A percentile compares a stretch with the other conserved stretches of the same genome.
These are phyloP conservation scores for Umbilicus rupestris DNA, from an alignment of 164 flowering plant species.

Conservation along the genomic window DNA sequence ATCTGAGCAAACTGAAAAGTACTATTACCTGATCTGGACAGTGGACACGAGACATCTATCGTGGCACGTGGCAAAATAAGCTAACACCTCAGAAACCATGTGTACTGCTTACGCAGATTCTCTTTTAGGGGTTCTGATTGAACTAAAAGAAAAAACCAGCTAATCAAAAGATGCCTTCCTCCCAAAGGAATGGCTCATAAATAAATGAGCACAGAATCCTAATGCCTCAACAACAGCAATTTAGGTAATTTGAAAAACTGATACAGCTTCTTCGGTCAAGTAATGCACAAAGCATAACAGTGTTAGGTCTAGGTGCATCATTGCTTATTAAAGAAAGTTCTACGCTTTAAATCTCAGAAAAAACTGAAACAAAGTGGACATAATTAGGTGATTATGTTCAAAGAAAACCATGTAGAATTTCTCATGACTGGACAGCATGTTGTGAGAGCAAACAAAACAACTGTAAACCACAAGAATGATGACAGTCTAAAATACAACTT, in stretches of 20 bases:
- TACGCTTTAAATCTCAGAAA: neutral
- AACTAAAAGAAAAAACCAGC: slow-evolving; percentile 3
- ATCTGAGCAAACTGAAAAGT: slow-evolving; percentile 4
- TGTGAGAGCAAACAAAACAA: neutral
- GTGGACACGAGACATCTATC: neutral
- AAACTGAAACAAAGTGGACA: neutral
- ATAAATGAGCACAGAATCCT: neutral
- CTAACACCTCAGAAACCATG: neutral
- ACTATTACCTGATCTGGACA: neutral
- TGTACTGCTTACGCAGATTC: neutral
- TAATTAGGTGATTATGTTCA: neutral
- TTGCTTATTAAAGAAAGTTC: neutral
- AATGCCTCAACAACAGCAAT: neutral
- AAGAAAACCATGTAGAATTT: neutral
- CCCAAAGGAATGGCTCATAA: neutral
- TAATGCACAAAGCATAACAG: neutral
- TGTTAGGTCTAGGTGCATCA: neutral
- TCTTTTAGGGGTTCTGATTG: neutral
- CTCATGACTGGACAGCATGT: neutral
- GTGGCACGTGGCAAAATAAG: neutral
- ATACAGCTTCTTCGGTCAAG: neutral
- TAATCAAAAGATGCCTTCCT: neutral
- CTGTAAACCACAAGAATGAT: neutral
- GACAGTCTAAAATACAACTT: neutral
- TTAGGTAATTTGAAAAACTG: neutral